A percentile compares a stretch with the other conserved stretches of the same genome.
These are phyloP conservation scores for Euphorbia schlechtendalii DNA, from an alignment of 441 rosid species.

Conservation along the genomic window DNA sequence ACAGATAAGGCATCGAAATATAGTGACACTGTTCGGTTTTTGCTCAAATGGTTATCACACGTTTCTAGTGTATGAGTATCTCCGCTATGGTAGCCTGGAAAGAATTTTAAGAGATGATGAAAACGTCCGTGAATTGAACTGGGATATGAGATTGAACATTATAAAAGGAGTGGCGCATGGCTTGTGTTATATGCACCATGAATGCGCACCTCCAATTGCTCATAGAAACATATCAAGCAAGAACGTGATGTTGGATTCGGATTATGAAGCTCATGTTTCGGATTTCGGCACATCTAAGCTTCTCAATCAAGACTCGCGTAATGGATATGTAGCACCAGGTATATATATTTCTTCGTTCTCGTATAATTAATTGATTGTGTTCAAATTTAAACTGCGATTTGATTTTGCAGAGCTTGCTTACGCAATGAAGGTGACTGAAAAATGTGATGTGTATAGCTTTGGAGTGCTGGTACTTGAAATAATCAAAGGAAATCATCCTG, in stretches of 20 bases:
- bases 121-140: slow-evolving; percentile 21
- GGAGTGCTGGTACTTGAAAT: slow-evolving; percentile 32
- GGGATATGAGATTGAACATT: slow-evolving; percentile 25
- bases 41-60: slow-evolving; percentile 24
- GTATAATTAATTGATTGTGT: too few species aligned
- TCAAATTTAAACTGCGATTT: too few species aligned
- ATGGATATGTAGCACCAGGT: slow-evolving; percentile 39
- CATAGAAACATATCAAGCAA: slow-evolving; percentile 37
- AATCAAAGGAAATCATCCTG: slow-evolving; percentile 29
- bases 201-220: slow-evolving; percentile 26
- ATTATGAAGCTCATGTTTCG: slow-evolving; percentile 25
- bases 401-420: slow-evolving; percentile 33
- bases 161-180: slow-evolving; percentile 29
- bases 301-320: slow-evolving; percentile 26
- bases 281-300: slow-evolving; percentile 35
- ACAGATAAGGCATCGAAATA: slow-evolving; percentile 29
- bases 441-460: slow-evolving; percentile 40
- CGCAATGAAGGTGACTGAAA: slow-evolving; percentile 31
- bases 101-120: slow-evolving; percentile 11
- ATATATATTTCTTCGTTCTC: neutral
- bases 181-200: slow-evolving; percentile 32
- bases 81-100: slow-evolving; percentile 21
- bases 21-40: slow-evolving; percentile 30
- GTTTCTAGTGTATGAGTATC: slow-evolving; percentile 29
- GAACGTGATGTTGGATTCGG: slow-evolving; percentile 25